These are phyloP conservation scores for Hypoxylon sp. DNA, from an alignment of 2,329 filamentous ascomycete species.

Conservation along the genomic window DNA sequence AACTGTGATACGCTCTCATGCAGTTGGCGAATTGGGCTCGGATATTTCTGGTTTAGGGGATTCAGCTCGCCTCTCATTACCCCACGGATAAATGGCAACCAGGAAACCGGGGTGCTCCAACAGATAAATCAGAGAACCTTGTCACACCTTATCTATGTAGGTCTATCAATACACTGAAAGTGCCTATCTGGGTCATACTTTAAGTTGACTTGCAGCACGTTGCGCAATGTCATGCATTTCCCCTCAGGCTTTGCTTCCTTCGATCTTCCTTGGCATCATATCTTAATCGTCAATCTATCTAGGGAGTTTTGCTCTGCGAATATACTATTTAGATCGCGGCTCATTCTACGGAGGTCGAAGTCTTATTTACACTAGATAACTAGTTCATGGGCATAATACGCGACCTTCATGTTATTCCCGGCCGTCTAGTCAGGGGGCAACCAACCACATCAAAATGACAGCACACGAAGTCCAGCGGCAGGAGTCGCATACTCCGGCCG, in stretches of 20 bases:
- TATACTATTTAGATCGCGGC: conserved; percentile 10
- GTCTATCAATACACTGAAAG: conserved; percentile 4
- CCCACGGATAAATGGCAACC: conserved; percentile 29
- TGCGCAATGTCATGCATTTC: conserved; percentile 20
- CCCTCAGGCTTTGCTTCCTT: conserved; percentile 9
- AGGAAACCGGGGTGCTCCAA: conserved; percentile 18
- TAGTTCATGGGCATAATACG: conserved; percentile 2
- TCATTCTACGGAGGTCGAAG: not conserved
- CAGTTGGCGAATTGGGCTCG: conserved; percentile 24
- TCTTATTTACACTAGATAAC: not conserved
- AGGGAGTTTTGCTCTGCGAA: conserved; percentile 4
- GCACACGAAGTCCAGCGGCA: conserved; percentile 11
- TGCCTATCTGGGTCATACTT: conserved; percentile 17
- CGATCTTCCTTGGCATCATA: conserved; percentile 4
- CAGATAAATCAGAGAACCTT: conserved; percentile 27
- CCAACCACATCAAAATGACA: conserved; percentile 15
- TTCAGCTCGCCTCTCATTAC: conserved; percentile 22
- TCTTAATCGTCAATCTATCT: conserved; percentile 7
- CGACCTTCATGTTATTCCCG: conserved; percentile 3
- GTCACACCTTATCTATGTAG: conserved; percentile 29
- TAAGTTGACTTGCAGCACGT: conserved; percentile 35
- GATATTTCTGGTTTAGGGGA: conserved; percentile 16
- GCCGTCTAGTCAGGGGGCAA: not conserved
- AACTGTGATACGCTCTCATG: not conserved
- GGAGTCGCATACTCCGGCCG: conserved; percentile 40